Base-by-base conservation (phyloP, 306 rosid species). In the Sesbania bispinosa region DNA sequence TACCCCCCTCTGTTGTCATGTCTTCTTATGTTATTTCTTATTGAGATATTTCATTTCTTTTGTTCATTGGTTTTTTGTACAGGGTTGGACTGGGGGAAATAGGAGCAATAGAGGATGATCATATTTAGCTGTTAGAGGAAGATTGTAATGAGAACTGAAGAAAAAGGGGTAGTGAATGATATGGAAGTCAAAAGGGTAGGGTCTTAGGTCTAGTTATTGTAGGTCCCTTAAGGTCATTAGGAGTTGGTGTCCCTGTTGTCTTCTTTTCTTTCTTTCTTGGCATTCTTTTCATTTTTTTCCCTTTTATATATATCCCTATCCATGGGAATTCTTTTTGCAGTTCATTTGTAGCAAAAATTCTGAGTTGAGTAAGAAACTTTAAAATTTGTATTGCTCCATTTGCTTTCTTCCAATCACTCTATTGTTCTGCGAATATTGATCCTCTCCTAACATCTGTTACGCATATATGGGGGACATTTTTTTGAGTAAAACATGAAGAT, bases 281-380 rank as follows among this genome's bases (percentile, higher is more conserved):
- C 85, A 75, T 89, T 91, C 86, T 75, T 88, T 87, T 83, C 78
- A 47, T 66, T 77, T 67, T 36, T 48, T 51, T 47, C 45, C 55
- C 72, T 50, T 79, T 71, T 80, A 60, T 51, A 75, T 71, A 83
- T 71, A 66, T 81, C 89, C 90, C 77, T 83, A 26, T 79, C 71
- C 20, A 19, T 84, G 84, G 87, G 90, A 86, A 92, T 92, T 92
- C 97, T 92, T 95, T 95, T 95, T 95, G 97, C 96, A 95, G 97
- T 89, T 87, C 75, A 86, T 81, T 89, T 95, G 89, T 89, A 89
- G 96, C 87, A 73, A 78, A 84, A 79, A 48, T 80, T 87, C 78
- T 85, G 87, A 84, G 83, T 84, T 74, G 83, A 87, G 92, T 80
- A 86, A 85, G 84, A 84, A 73, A 81, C 80, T 78, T 83, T 74